A percentile compares a stretch with the other conserved stretches of the same genome.
Evolutionary conservation across 2,329 filamentous ascomycete species (phyloP).

Genomic region (Neoscytalidium dimidiatum): DNA sequence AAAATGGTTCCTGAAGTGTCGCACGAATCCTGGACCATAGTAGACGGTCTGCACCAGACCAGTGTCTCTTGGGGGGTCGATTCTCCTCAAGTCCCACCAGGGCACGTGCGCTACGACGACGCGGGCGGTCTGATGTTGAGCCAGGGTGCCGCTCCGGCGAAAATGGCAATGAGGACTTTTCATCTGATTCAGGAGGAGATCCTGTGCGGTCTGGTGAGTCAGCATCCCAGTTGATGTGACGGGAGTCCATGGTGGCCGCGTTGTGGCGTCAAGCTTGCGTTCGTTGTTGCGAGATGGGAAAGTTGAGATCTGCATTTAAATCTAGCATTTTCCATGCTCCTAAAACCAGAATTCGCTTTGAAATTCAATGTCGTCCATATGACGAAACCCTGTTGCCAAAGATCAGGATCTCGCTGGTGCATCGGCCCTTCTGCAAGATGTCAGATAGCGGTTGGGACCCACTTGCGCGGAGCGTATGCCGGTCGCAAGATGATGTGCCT

Average conservation of each 20-base stretch:
- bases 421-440: not conserved
- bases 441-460: conserved; percentile 1
- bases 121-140: not conserved
- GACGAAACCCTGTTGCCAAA: not conserved
- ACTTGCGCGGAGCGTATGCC: not conserved
- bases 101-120: not conserved
- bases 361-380: not conserved
- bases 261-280: not conserved
- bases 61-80: not conserved
- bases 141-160: not conserved
- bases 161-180: not conserved
- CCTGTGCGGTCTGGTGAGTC: not conserved
- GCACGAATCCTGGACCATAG: not conserved
- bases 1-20: conserved; percentile 44
- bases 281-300: not conserved
- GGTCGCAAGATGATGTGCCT: not conserved
- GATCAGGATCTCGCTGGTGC: not conserved
- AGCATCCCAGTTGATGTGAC: not conserved
- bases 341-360: not conserved
- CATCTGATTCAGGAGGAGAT: not conserved
- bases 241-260: not conserved
- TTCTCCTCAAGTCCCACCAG: not conserved
- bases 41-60: not conserved
- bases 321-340: not conserved
- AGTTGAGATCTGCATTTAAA: not conserved